Percentiles rank a stretch among this genome's conserved stretches.
Evolutionary conservation across 2,329 filamentous ascomycete genomes (phyloP).

Genomic region (Alternaria burnsii): DNA sequence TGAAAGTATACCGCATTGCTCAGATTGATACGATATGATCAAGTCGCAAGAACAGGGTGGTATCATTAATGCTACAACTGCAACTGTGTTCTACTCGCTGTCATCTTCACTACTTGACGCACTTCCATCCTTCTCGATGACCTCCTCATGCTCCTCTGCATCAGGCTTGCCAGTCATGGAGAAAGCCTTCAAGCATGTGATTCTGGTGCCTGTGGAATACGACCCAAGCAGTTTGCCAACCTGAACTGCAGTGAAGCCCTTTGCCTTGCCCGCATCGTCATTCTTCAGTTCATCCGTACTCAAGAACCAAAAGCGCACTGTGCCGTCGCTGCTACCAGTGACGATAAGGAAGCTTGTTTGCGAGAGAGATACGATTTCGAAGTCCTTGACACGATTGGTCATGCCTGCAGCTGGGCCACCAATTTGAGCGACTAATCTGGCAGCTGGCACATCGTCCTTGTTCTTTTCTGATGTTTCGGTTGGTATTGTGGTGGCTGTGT

Average conservation of each 20-base stretch:
- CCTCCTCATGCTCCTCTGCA: slow-evolving; percentile 35
- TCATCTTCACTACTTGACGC: slow-evolving; percentile 33
- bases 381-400: slow-evolving; percentile 84
- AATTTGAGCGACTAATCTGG: slow-evolving; percentile 72
- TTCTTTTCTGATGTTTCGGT: slow-evolving; percentile 45
- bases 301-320: slow-evolving; percentile 79
- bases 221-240: slow-evolving; percentile 75
- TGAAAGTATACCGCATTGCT: neutral
- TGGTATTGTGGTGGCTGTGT: slow-evolving; percentile 65
- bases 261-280: slow-evolving; percentile 20
- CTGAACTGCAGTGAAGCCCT: slow-evolving; percentile 51
- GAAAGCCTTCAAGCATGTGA: slow-evolving; percentile 89
- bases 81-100: slow-evolving; percentile 24
- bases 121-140: slow-evolving; percentile 28
- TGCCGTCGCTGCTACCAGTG: slow-evolving; percentile 84
- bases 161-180: slow-evolving; percentile 70
- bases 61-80: slow-evolving; percentile 21
- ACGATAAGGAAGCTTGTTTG: slow-evolving; percentile 64
- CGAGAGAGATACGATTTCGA: slow-evolving; percentile 67
- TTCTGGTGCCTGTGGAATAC: slow-evolving; percentile 85
- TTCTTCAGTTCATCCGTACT: slow-evolving; percentile 35
- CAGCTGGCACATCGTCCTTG: slow-evolving; percentile 65
- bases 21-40: neutral
- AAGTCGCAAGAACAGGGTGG: slow-evolving; percentile 7
- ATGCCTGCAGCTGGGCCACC: slow-evolving; percentile 77